Evolutionary conservation across 2,329 filamentous ascomycete species (phyloP).

Genomic region (Arthroderma sp.): DNA sequence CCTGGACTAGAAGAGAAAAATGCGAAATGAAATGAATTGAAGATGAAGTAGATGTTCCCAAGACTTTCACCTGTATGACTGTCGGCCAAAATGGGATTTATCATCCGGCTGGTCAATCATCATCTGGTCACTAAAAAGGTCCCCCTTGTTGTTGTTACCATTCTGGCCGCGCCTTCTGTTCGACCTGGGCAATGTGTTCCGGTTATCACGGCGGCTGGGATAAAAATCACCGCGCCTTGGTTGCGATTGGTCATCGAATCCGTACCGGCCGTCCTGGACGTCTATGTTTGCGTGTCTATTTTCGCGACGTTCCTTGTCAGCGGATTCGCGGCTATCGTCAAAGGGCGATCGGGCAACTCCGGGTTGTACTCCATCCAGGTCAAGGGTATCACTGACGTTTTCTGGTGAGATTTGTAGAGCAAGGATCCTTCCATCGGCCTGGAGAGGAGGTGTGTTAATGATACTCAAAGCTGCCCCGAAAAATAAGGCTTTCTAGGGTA

Average conservation of each 20-base stretch:
- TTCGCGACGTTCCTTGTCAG: constrained; percentile 25
- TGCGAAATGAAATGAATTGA: too few species aligned
- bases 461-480: neutral
- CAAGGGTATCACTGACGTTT: too few species aligned
- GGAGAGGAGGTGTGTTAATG: constrained; percentile 4
- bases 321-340: constrained; percentile 25
- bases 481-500: neutral
- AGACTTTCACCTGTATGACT: constrained; percentile 2
- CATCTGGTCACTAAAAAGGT: constrained; percentile 29
- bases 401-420: too few species aligned
- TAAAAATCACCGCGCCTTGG: neutral
- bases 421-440: constrained; percentile 48
- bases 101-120: constrained; percentile 24
- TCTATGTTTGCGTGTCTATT: constrained; percentile 23
- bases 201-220: constrained; percentile 9
- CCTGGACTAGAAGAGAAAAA: too few species aligned
- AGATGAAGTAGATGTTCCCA: too few species aligned
- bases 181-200: too few species aligned
- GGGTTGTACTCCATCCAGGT: neutral
- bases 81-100: constrained; percentile 13
- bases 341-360: constrained; percentile 16
- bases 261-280: constrained; percentile 27
- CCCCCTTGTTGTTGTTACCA: constrained; percentile 6
- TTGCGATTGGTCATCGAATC: constrained; percentile 18
- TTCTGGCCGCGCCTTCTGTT: constrained; percentile 5